Evolutionary conservation across 129 eudicot species (phyloP), one percentile per base, ranked within the genome.

Genomic region (Gnaphalium uliginosum): DNA sequence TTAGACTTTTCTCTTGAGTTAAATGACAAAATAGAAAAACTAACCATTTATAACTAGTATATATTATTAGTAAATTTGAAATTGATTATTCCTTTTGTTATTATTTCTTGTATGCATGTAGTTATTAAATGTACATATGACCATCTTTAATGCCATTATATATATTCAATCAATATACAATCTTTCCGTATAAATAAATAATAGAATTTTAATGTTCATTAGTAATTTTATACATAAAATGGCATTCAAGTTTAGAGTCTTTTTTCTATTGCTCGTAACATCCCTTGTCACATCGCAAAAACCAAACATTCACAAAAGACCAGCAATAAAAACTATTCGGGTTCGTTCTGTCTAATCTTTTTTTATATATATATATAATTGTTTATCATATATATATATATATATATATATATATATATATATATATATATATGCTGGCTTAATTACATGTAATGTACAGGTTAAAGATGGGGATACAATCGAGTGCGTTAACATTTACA

Each of bases 401-500:
- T n/a, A n/a, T n/a, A n/a, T n/a, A n/a, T n/a, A n/a, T n/a, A n/a
- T n/a, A n/a, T n/a, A n/a, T n/a, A n/a, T n/a, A n/a, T n/a, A n/a
- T n/a, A n/a, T n/a, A n/a, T n/a, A n/a, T 14, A 17, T 63, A 26
- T 0, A 8, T 26, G 37, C 6, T 63, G 3, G 43, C 21, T 63
- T n/a, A 33, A 25, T 27, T 27, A 11, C 9, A 27, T 63, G 21
- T 14, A 4, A 5, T 65, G 18, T 46, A 57, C n/a, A 86, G 91
- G 86, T 87, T 74, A 81, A 75, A 79, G 82, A 84, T 25, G 91
- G 89, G 13, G 95, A 89, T 62, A 77, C 75, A 48, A 77, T 86
- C 3, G 89, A 89, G 67, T 89, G 95, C 48, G 78, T 86, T 69
- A 79, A 79, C 63, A 77, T 89, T 5, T 84, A 82, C 70, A 78